phyloP scores from a whole-genome alignment of 2,329 filamentous ascomycete species.

The Penicillium fuscoglaucum region DNA sequence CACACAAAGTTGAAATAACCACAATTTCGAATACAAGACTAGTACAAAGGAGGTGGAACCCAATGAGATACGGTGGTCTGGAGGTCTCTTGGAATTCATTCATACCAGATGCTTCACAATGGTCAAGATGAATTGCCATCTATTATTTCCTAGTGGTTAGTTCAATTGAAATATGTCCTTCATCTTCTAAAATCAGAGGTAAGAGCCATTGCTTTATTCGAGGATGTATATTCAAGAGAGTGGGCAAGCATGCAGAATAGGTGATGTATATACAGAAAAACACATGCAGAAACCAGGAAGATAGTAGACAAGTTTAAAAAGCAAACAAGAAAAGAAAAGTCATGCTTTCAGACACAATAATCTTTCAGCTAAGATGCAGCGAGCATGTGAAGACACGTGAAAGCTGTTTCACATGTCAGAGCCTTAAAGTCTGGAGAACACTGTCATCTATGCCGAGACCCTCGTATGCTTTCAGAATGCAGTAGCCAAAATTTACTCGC shows the following conservation, averaged over 20 bases:
- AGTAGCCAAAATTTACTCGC: conserved; percentile 17
- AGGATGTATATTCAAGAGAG: conserved; percentile 3
- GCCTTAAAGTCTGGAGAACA: conserved; percentile 9
- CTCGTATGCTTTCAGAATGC: conserved; percentile 16
- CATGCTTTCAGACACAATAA: background rate
- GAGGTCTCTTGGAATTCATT: background rate
- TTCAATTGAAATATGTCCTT: background rate
- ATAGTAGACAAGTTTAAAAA: conserved; percentile 1
- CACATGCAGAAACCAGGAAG: conserved; percentile 5
- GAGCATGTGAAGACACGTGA: conserved; percentile 8
- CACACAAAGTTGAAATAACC: background rate
- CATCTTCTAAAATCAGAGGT: background rate
- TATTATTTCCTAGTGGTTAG: too few species aligned
- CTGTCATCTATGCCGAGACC: conserved; percentile 22
- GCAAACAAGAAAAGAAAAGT: background rate
- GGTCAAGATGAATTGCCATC: too few species aligned
- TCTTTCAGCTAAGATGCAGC: background rate
- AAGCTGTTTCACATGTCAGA: conserved; percentile 21
- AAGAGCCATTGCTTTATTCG: background rate
- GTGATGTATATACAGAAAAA: conserved; percentile 9
- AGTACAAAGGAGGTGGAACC: background rate
- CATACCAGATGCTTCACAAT: background rate
- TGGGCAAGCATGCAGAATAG: conserved; percentile 1
- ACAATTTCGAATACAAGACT: background rate
- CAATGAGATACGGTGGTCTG: background rate